Base-by-base conservation (phyloP, 129 eudicot species). In the Escallonia rubra region DNA sequence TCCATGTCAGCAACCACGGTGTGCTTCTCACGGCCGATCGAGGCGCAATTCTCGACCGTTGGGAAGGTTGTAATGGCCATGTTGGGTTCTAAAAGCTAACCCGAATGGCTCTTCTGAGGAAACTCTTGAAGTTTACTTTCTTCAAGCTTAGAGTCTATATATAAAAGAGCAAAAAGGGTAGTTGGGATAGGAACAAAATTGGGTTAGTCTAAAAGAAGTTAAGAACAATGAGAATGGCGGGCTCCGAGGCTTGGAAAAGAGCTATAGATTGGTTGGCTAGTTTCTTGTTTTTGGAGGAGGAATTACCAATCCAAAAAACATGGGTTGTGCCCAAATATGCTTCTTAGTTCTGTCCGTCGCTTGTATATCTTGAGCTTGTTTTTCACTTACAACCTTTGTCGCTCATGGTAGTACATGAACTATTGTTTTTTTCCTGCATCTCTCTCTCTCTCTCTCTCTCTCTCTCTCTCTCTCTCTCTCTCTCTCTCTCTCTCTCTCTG, bases 1-100 rank as follows among this genome's bases (percentile, higher is more conserved):
- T 80, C 85, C 71, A 80, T 61, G 64, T 80, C 81, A 0, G 81
- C 81, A 12, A 71, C 78, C 45, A 76, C 78, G 0, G 81, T 72
- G 64, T 76, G 47, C 12, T 76, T 68, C 34, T 76, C 75, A 1
- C 80, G 59, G 41, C 77, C 81, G 8, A 14, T 40, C 7, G 84
- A 74, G 2, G 59, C 46, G 44, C 84, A 74, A 16, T 74, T 41
- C 4, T 74, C 60, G 1, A 79, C 73, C 1, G 70, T 51, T 10
- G 70, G 74, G 45, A 79, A 74, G 1, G 59, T 44, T 45, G 66
- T 14, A 3, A 12, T 14, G 13, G 72, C 72, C 76, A 64, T 71
- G 9, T 8, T 42, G 15, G 53, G 58, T 14, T 61, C 55, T 38
- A 58, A 43, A 53, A 42, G 46, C 15, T 5, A 40, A 46, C 62